phyloP scores from a whole-genome alignment of 208 protist genomes.

The Trypanosoma vivax region DNA sequence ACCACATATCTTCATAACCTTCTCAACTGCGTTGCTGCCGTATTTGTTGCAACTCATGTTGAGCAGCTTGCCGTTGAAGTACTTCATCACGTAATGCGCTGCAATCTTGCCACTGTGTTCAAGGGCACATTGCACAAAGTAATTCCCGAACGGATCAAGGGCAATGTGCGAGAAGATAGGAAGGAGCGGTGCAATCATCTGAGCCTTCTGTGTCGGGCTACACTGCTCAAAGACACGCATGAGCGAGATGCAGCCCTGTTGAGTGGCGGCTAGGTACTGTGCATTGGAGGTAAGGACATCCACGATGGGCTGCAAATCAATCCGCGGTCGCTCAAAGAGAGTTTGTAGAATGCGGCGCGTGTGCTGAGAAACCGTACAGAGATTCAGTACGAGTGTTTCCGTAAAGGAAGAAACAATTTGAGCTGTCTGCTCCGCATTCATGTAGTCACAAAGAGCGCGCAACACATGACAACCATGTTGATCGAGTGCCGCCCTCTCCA shows the following conservation, averaged over 20 bases:
- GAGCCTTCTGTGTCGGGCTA: constrained; percentile 36
- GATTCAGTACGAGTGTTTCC: constrained; percentile 69
- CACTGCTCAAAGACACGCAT: constrained; percentile 81
- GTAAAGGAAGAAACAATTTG: constrained; percentile 46
- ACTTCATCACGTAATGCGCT: constrained; percentile 46
- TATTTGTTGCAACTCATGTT: constrained; percentile 81
- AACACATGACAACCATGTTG: constrained; percentile 71
- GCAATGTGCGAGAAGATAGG: constrained; percentile 62
- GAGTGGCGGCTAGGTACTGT: constrained; percentile 71
- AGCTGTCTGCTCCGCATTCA: constrained; percentile 41
- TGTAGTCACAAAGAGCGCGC: constrained; percentile 42
- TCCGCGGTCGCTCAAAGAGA: constrained; percentile 57
- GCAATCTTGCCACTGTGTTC: constrained; percentile 62
- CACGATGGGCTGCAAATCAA: constrained; percentile 55
- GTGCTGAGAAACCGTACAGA: constrained; percentile 77
- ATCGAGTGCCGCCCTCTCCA: constrained; percentile 61
- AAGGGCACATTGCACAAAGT: constrained; percentile 85
- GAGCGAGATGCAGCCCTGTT: constrained; percentile 85
- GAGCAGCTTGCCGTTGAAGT: constrained; percentile 53
- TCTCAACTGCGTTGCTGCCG: constrained; percentile 83
- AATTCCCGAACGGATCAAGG: constrained; percentile 83
- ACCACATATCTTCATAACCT: constrained; percentile 55
- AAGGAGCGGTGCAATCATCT: constrained; percentile 52
- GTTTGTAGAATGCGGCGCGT: constrained; percentile 65
- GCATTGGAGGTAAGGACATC: constrained; percentile 57